phyloP scores from a whole-genome alignment of 1,284 basidiomycete genomes.

The Cryptococcus maquisensis region DNA sequence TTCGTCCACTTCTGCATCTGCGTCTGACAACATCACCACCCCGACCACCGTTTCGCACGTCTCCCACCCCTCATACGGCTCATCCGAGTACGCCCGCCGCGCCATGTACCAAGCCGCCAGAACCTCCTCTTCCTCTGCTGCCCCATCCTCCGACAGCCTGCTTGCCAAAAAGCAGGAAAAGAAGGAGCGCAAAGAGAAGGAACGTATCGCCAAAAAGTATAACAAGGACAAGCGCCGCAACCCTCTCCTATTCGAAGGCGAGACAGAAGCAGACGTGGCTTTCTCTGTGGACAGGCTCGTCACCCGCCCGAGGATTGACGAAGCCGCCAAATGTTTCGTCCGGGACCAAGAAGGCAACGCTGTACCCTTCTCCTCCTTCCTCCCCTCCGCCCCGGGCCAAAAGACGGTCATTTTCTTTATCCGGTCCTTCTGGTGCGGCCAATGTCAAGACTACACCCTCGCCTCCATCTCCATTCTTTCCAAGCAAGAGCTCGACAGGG shows the following conservation, averaged over 20 bases:
- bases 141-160: background rate
- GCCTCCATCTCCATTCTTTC: slow-evolving; percentile 40
- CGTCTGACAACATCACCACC: background rate
- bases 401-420: slow-evolving; percentile 46
- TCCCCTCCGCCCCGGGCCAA: slow-evolving; percentile 11
- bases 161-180: background rate
- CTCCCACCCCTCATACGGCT: background rate
- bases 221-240: background rate
- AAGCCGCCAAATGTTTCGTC: slow-evolving; percentile 39
- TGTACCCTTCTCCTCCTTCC: slow-evolving; percentile 38
- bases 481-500: slow-evolving; percentile 29
- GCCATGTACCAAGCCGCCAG: background rate
- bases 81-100: background rate
- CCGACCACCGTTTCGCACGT: background rate
- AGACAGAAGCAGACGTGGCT: background rate
- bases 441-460: slow-evolving; percentile 47
- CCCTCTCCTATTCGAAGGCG: background rate
- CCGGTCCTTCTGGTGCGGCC: slow-evolving; percentile 47
- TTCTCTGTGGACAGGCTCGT: slow-evolving; percentile 34
- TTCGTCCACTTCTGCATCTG: background rate
- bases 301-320: slow-evolving; percentile 27
- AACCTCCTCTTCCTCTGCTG: too few relatives aligned
- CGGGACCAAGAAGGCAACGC: slow-evolving; percentile 35
- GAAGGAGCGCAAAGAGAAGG: background rate
- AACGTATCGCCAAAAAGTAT: background rate